A percentile compares a stretch with the other conserved stretches of the same genome.
phyloP scores from a whole-genome alignment of 345 rosid genomes.

The Barbarea vulgaris region DNA sequence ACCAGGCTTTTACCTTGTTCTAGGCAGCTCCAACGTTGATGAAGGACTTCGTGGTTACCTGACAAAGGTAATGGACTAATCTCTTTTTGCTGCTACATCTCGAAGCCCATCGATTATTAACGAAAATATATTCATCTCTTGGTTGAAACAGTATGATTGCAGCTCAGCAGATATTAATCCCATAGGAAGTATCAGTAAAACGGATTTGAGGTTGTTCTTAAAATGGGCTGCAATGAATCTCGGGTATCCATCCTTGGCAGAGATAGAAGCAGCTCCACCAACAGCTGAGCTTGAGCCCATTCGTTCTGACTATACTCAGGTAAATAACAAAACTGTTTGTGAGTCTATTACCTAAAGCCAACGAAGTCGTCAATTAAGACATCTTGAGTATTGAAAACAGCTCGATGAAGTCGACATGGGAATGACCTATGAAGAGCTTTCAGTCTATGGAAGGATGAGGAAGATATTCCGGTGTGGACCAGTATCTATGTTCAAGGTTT shows the following conservation, averaged over 20 bases:
- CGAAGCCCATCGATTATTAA: background rate
- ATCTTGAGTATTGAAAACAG: slow-evolving; percentile 47
- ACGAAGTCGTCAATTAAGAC: background rate
- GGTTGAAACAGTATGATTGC: slow-evolving; percentile 78
- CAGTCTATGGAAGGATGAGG: slow-evolving; percentile 80
- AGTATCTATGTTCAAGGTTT: slow-evolving; percentile 92
- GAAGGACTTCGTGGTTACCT: slow-evolving; percentile 93
- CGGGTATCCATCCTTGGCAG: slow-evolving; percentile 85
- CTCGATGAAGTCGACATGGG: slow-evolving; percentile 91
- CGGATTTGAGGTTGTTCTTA: slow-evolving; percentile 79
- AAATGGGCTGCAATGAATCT: slow-evolving; percentile 89
- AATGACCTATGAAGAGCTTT: slow-evolving; percentile 93
- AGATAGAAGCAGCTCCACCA: slow-evolving; percentile 96
- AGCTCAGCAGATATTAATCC: slow-evolving; percentile 98
- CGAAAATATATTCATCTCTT: slow-evolving; percentile 9
- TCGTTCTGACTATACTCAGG: slow-evolving; percentile 92
- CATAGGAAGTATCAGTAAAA: slow-evolving; percentile 91
- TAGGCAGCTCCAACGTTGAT: slow-evolving; percentile 96
- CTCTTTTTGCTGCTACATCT: slow-evolving; percentile 14
- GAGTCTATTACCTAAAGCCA: background rate
- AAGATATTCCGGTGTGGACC: slow-evolving; percentile 91
- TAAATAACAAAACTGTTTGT: slow-evolving; percentile 32
- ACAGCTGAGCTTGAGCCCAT: slow-evolving; percentile 96
- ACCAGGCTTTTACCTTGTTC: slow-evolving; percentile 85
- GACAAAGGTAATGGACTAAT: slow-evolving; percentile 64